phyloP scores from a whole-genome alignment of 2,329 filamentous ascomycete genomes.

The Penicillium sclerotigenum region DNA sequence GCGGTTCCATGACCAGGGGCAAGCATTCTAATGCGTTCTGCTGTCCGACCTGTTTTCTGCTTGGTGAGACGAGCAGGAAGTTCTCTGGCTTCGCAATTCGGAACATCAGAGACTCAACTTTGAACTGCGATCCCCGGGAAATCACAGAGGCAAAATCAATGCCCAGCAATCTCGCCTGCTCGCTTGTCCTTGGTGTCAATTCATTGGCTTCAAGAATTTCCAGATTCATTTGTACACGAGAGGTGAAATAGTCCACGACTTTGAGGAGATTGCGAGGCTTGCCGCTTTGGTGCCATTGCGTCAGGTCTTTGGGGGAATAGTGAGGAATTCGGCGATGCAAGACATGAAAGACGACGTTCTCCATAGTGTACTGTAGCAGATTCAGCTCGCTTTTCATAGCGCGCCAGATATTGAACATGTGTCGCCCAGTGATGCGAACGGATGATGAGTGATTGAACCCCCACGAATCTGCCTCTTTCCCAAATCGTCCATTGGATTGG shows the following conservation, averaged over 20 bases:
- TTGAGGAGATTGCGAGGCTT: conserved; percentile 68
- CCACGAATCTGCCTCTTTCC: conserved; percentile 85
- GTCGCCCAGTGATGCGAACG: conserved; percentile 85
- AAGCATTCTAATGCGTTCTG: conserved; percentile 95
- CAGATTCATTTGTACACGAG: conserved; percentile 75
- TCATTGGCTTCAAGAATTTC: conserved; percentile 90
- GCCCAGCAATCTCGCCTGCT: conserved; percentile 87
- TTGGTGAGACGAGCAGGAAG: conserved; percentile 84
- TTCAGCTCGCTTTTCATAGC: conserved; percentile 93
- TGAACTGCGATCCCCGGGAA: conserved; percentile 92
- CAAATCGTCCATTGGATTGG: conserved; percentile 77
- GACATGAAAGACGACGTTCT: conserved; percentile 90
- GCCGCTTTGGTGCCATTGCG: conserved; percentile 72
- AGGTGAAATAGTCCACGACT: conserved; percentile 72
- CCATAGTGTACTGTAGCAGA: conserved; percentile 90
- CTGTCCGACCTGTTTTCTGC: conserved; percentile 82
- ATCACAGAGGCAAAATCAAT: conserved; percentile 98
- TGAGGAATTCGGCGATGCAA: conserved; percentile 85
- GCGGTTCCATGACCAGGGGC: conserved; percentile 94
- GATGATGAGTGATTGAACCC: conserved; percentile 92
- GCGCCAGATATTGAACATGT: conserved; percentile 96
- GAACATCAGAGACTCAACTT: conserved; percentile 98
- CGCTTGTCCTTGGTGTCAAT: conserved; percentile 80
- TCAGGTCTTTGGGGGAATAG: conserved; percentile 75
- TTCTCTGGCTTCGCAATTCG: conserved; percentile 97